Evolutionary conservation across 2,329 filamentous ascomycete genomes (phyloP).

Genomic region (Fusarium sambucinum): DNA sequence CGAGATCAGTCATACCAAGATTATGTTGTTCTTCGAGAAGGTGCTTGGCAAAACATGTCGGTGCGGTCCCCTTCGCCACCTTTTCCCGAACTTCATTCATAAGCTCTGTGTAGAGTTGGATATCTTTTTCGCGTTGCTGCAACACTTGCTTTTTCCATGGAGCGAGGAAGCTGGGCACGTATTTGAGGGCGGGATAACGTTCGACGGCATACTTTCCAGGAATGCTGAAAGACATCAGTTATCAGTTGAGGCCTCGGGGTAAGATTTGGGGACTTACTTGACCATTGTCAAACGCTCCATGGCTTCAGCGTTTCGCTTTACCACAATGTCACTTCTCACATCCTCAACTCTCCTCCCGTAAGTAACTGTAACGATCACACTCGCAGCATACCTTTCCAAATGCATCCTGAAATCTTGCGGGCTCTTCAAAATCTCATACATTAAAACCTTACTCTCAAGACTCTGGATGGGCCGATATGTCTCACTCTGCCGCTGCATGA

Average conservation of each 20-base stretch:
- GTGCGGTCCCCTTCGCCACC: slow-evolving; percentile 48
- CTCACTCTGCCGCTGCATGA: slow-evolving; percentile 59
- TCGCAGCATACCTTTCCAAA: slow-evolving; percentile 52
- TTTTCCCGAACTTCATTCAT: slow-evolving; percentile 57
- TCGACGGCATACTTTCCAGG: slow-evolving; percentile 55
- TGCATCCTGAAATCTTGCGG: slow-evolving; percentile 48
- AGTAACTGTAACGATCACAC: slow-evolving; percentile 58
- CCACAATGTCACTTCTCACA: slow-evolving; percentile 54
- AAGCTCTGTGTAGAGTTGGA: slow-evolving; percentile 55
- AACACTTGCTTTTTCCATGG: slow-evolving; percentile 57
- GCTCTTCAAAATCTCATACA: slow-evolving; percentile 52
- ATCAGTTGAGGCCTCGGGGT: not conserved
- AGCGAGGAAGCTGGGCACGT: slow-evolving; percentile 54
- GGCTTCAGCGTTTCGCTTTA: slow-evolving; percentile 54
- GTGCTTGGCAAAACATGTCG: slow-evolving; percentile 58
- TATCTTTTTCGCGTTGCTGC: slow-evolving; percentile 54
- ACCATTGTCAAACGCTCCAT: slow-evolving; percentile 59
- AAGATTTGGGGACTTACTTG: slow-evolving; percentile 53
- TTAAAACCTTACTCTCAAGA: slow-evolving; percentile 56
- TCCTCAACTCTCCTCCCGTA: slow-evolving; percentile 53
- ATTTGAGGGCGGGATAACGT: slow-evolving; percentile 56
- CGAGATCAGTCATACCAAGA: slow-evolving; percentile 57
- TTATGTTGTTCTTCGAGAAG: slow-evolving; percentile 56
- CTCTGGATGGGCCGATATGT: slow-evolving; percentile 57
- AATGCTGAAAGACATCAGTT: slow-evolving; percentile 10